Conservation (phyloP, 345 rosid genomes). For the Cardamine resedifolia region DNA sequence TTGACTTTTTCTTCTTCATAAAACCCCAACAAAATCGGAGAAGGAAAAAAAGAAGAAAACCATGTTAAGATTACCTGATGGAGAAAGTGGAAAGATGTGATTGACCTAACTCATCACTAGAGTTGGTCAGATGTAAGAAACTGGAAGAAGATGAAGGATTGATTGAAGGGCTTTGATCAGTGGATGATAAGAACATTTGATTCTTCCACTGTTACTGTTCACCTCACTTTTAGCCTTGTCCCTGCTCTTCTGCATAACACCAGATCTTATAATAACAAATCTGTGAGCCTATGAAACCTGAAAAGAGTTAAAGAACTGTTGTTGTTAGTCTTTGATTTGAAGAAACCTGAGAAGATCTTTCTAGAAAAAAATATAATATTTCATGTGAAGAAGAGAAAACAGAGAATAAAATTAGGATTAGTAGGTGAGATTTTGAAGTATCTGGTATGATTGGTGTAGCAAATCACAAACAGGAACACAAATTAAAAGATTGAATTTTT, state of each 20-base stretch:
- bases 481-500: constrained; percentile 14
- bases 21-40: not conserved
- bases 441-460: not conserved
- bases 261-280: constrained; percentile 25
- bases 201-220: constrained; percentile 46
- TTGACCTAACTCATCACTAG: constrained; percentile 32
- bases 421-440: constrained; percentile 29
- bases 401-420: constrained; percentile 38
- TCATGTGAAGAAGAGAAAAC: constrained; percentile 51
- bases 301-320: not conserved
- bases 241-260: constrained; percentile 70
- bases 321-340: constrained; percentile 2
- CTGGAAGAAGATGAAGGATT: constrained; percentile 58
- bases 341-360: constrained; percentile 7
- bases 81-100: constrained; percentile 61
- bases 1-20: constrained; percentile 22
- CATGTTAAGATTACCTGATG: constrained; percentile 56
- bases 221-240: constrained; percentile 16
- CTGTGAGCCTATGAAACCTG: constrained; percentile 17
- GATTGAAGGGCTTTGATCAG: constrained; percentile 69
- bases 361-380: constrained; percentile 43
- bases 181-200: constrained; percentile 73
- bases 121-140: constrained; percentile 27
- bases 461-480: constrained; percentile 30
- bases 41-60: not conserved